Conservation (phyloP, 1,284 basidiomycete species). For the Athelia sp. region DNA sequence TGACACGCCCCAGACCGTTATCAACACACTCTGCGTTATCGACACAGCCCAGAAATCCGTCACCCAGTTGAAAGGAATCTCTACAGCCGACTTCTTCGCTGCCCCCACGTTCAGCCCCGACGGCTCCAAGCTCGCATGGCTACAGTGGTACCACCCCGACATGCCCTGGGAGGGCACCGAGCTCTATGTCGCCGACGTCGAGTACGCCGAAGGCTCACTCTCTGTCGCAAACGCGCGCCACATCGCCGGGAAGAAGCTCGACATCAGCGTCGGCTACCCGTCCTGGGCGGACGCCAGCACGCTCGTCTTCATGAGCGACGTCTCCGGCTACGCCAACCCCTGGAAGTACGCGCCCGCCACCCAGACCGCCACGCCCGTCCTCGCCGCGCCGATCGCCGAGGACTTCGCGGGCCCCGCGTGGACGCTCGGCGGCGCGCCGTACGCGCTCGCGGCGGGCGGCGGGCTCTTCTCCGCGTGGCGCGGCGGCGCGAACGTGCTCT, state of each 20-base stretch:
- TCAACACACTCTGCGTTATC: constrained; percentile 55
- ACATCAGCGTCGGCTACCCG: constrained; percentile 49
- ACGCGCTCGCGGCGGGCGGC: constrained; percentile 42
- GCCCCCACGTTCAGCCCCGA: constrained; percentile 63
- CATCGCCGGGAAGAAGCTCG: constrained; percentile 43
- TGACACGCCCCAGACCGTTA: constrained; percentile 47
- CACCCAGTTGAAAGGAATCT: constrained; percentile 12
- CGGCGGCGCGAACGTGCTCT: constrained; percentile 46
- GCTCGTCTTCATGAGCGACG: constrained; percentile 69
- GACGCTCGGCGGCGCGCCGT: constrained; percentile 46
- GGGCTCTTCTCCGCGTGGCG: constrained; percentile 43
- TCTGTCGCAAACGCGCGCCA: constrained; percentile 11
- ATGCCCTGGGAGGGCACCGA: constrained; percentile 80
- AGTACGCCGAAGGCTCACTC: background rate
- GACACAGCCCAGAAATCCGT: constrained; percentile 40
- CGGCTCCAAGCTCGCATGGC: constrained; percentile 62
- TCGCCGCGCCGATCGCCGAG: constrained; percentile 26
- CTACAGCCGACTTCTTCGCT: constrained; percentile 64
- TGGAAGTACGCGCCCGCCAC: constrained; percentile 43
- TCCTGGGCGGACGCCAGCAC: constrained; percentile 54
- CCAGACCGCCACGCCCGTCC: constrained; percentile 33
- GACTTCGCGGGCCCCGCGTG: constrained; percentile 46
- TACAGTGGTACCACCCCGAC: constrained; percentile 73
- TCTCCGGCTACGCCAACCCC: constrained; percentile 68
- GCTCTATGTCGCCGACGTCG: constrained; percentile 41